Conservation (phyloP, 2,329 filamentous ascomycete genomes). For the Pseudogymnoascus sp. region DNA sequence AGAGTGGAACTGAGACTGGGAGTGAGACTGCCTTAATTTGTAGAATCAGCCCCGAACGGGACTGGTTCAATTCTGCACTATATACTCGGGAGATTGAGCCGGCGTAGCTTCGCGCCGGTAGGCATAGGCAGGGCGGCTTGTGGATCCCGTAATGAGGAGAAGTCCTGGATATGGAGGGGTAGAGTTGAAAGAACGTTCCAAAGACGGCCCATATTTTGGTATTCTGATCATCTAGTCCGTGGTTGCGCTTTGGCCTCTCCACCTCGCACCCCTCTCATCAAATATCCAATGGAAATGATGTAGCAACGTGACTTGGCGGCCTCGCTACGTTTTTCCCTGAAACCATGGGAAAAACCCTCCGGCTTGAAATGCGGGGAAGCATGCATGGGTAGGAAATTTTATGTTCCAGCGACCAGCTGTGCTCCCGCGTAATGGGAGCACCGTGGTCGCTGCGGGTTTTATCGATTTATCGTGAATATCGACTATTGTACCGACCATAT, state of each 20-base stretch:
- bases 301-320: neutral
- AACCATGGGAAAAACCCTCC: neutral
- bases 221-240: neutral
- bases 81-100: neutral
- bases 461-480: neutral
- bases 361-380: neutral
- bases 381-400: neutral
- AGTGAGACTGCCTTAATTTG: neutral
- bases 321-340: neutral
- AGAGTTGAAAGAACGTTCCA: neutral
- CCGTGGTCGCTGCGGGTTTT: neutral
- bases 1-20: neutral
- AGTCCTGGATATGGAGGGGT: neutral
- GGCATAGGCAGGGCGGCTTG: neutral
- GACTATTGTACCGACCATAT: neutral
- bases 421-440: neutral
- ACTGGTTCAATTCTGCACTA: neutral
- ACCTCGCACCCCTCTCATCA: neutral
- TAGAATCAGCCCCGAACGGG: neutral
- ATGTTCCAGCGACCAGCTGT: neutral
- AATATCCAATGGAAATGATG: neutral
- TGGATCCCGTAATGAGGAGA: conserved; percentile 2
- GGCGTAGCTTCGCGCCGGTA: neutral
- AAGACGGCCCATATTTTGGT: neutral
- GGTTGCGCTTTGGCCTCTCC: neutral